Evolutionary conservation across 257 asterid species (phyloP).

Genomic region (Leptodermis oblonga): DNA sequence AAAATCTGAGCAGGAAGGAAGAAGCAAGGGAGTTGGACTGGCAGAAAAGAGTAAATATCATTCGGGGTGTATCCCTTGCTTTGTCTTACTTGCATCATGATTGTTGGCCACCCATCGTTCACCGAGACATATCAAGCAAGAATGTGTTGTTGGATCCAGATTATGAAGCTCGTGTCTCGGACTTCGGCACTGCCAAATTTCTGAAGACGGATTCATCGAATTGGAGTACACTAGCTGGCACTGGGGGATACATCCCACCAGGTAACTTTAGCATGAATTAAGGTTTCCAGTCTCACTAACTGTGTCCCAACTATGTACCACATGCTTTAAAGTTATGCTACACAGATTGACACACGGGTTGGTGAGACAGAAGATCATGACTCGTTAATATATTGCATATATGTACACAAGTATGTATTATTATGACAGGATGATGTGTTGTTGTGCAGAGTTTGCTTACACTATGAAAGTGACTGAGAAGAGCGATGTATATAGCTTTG

Average conservation of each 20-base stretch:
- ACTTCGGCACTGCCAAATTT: constrained; percentile 40
- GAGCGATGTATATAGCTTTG: constrained; percentile 42
- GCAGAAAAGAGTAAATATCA: constrained; percentile 24
- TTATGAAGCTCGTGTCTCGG: constrained; percentile 33
- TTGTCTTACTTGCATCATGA: constrained; percentile 36
- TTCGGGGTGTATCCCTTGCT: constrained; percentile 26
- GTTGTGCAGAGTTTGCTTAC: constrained; percentile 25
- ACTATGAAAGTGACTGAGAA: constrained; percentile 26
- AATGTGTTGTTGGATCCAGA: constrained; percentile 30
- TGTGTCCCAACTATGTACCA: background rate
- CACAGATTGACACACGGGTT: too few relatives aligned
- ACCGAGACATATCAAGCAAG: constrained; percentile 40
- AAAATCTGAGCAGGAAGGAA: constrained; percentile 7
- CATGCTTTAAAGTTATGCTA: constrained; percentile 32
- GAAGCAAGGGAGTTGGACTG: constrained; percentile 24
- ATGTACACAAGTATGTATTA: too few relatives aligned
- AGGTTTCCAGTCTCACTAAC: background rate
- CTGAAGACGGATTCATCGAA: constrained; percentile 27
- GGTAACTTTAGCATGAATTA: constrained; percentile 18
- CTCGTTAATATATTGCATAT: too few relatives aligned
- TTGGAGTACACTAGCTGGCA: constrained; percentile 32
- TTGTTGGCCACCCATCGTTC: constrained; percentile 39
- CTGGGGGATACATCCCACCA: constrained; percentile 40
- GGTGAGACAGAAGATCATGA: too few relatives aligned
- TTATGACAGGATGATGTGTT: background rate